phyloP scores from a whole-genome alignment of 73 alveolate species.

The Stentor coeruleus region DNA sequence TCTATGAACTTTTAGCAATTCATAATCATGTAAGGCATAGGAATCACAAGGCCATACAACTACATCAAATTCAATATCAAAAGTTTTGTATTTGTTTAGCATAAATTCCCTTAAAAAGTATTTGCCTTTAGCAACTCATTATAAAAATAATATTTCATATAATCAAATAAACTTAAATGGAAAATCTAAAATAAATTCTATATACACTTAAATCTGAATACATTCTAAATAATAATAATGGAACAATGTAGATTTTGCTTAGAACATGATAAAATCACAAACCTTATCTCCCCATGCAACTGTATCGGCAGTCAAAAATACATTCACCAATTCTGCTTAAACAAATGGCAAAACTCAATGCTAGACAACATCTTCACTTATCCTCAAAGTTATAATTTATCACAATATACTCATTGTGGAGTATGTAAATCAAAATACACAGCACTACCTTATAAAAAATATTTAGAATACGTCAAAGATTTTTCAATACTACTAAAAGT shows the following conservation, averaged over 20 bases:
- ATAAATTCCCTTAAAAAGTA: no score
- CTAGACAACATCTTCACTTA: not conserved
- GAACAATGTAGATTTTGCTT: not conserved
- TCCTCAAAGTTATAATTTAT: not conserved
- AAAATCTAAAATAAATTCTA: no score
- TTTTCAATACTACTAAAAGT: not conserved
- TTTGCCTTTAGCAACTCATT: no score
- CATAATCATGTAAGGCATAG: not conserved
- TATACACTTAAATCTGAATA: no score
- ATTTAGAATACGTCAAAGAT: not conserved
- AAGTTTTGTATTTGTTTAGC: no score
- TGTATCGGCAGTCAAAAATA: not conserved
- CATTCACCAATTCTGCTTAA: not conserved
- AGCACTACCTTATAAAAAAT: not conserved
- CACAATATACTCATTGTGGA: not conserved
- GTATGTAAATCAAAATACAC: not conserved
- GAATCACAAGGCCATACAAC: constrained; percentile 13
- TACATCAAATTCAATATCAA: no score
- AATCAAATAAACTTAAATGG: no score
- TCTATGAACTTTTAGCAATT: not conserved
- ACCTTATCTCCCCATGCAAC: not conserved
- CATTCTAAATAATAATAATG: no score
- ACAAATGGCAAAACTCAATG: not conserved
- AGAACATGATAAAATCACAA: not conserved
- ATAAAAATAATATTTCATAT: no score